These are phyloP conservation scores for Hypoxylon rickii DNA, from an alignment of 495 filamentous ascomycete genomes.

Conservation along the genomic window DNA sequence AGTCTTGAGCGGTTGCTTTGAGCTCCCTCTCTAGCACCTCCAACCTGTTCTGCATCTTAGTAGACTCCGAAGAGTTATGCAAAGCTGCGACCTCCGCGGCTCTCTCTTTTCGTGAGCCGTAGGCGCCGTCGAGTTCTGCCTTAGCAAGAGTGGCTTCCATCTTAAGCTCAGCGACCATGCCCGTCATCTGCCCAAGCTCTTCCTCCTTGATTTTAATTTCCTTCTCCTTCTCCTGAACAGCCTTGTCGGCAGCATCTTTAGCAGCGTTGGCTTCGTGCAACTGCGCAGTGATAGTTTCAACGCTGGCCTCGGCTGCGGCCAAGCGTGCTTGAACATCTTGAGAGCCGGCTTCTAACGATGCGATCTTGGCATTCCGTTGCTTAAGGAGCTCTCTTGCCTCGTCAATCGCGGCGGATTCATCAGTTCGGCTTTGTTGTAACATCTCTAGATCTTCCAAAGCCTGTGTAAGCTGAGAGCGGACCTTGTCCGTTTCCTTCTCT, in stretches of 20 bases:
- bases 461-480: constrained; percentile 50
- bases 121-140: constrained; percentile 93
- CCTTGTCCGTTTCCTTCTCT: constrained; percentile 52
- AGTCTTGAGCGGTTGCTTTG: constrained; percentile 77
- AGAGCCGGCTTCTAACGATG: constrained; percentile 50
- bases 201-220: constrained; percentile 58
- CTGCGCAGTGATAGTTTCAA: constrained; percentile 42
- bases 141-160: constrained; percentile 91
- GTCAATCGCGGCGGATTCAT: constrained; percentile 43
- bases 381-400: constrained; percentile 54
- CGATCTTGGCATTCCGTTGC: constrained; percentile 53
- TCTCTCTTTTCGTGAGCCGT: constrained; percentile 76
- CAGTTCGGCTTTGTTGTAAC: constrained; percentile 41
- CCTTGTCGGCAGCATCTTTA: constrained; percentile 40
- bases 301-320: constrained; percentile 37
- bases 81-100: constrained; percentile 76
- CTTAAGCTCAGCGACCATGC: constrained; percentile 81
- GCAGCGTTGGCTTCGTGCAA: constrained; percentile 43
- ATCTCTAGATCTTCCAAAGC: constrained; percentile 60
- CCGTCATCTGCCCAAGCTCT: constrained; percentile 76
- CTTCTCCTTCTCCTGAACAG: constrained; percentile 45
- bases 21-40: constrained; percentile 78
- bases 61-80: constrained; percentile 67
- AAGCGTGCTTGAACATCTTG: constrained; percentile 47
- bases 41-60: constrained; percentile 63